Evolutionary conservation across 805 yeast genomes (phyloP).

Genomic region (Isabelozyma gotoi): DNA sequence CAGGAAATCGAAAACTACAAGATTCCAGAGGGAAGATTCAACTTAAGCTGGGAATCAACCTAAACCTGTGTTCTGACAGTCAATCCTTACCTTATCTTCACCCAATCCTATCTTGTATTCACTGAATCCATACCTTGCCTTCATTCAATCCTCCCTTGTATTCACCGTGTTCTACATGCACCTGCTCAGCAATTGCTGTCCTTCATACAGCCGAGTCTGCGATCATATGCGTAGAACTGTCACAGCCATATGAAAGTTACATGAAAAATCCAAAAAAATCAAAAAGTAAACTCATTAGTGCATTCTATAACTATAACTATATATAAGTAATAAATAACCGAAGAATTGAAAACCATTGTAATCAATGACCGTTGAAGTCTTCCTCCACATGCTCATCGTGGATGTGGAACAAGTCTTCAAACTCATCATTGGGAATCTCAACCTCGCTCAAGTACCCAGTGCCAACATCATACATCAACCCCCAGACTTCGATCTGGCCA

Average conservation of each 20-base stretch:
- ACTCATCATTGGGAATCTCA: conserved; percentile 42
- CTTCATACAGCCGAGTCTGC: too few species aligned
- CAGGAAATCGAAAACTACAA: conserved; percentile 57
- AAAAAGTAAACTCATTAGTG: not conserved
- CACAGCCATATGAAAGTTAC: too few species aligned
- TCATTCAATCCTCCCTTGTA: too few species aligned
- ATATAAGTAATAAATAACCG: not conserved
- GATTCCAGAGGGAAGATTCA: conserved; percentile 72
- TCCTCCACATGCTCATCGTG: conserved; percentile 22
- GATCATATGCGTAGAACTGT: too few species aligned
- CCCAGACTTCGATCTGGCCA: conserved; percentile 74
- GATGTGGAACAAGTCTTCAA: conserved; percentile 42
- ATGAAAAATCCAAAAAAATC: too few species aligned
- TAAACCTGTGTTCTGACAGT: conserved; percentile 3
- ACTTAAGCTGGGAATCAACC: conserved; percentile 61
- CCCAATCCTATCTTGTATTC: too few species aligned
- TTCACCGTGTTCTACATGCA: too few species aligned
- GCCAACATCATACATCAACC: conserved; percentile 79
- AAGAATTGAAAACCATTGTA: not conserved
- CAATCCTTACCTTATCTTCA: too few species aligned
- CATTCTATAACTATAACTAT: too few species aligned
- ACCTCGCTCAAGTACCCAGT: conserved; percentile 59
- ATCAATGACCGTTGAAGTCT: not conserved
- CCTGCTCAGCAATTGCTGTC: too few species aligned
- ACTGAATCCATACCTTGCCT: too few species aligned